Percentiles rank a stretch among this genome's conserved stretches.
Conservation (phyloP, 2,329 filamentous ascomycete species). For the Diaporthe sp. region DNA sequence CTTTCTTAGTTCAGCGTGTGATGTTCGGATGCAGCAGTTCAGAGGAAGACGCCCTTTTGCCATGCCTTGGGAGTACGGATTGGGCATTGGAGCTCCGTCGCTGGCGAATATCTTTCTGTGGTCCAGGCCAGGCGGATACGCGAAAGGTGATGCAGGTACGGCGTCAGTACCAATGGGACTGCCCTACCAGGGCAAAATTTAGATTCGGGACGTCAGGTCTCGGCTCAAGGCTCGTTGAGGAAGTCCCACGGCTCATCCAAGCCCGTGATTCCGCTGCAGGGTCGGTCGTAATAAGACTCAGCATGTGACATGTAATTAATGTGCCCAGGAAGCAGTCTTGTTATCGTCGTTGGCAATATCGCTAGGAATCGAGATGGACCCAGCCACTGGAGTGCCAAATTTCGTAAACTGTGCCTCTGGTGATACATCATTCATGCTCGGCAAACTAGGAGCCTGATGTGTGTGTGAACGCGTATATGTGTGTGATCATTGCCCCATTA, state of each 20-base stretch:
- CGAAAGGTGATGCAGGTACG: slow-evolving; percentile 37
- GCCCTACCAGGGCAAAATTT: neutral
- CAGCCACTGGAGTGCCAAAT: slow-evolving; percentile 27
- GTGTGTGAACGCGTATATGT: neutral
- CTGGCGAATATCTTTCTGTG: neutral
- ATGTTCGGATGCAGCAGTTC: neutral
- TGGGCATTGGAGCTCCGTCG: neutral
- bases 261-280: slow-evolving; percentile 22
- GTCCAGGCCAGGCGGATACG: slow-evolving; percentile 20
- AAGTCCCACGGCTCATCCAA: slow-evolving; percentile 27
- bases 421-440: slow-evolving; percentile 5
- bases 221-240: slow-evolving; percentile 7
- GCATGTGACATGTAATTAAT: slow-evolving; percentile 32
- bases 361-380: slow-evolving; percentile 17
- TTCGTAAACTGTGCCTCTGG: slow-evolving; percentile 6
- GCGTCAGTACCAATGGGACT: slow-evolving; percentile 23
- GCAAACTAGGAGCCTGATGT: neutral
- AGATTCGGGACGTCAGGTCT: slow-evolving; percentile 25
- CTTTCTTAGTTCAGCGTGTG: neutral
- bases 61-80: neutral
- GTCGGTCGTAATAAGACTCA: slow-evolving; percentile 20
- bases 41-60: neutral
- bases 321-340: slow-evolving; percentile 23
- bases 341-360: slow-evolving; percentile 5
- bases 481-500: slow-evolving; percentile 25